A percentile compares a stretch with the other conserved stretches of the same genome.
These are phyloP conservation scores for Chaetomium cochliodes DNA, from an alignment of 495 filamentous ascomycete genomes.

Conservation along the genomic window DNA sequence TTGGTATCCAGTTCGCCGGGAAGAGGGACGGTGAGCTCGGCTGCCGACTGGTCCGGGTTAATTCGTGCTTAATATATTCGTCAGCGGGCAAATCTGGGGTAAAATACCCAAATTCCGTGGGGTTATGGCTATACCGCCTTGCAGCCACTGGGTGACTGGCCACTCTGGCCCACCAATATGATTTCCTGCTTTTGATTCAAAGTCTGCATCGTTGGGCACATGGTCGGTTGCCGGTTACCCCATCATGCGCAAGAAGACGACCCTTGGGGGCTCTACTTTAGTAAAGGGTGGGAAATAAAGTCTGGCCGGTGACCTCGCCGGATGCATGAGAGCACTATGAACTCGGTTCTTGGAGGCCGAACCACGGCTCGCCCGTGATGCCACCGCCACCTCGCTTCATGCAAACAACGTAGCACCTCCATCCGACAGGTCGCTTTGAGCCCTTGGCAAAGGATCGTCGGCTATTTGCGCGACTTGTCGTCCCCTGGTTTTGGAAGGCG, in stretches of 20 bases:
- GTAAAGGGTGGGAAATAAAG: too few relatives aligned
- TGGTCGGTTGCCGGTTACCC: background rate
- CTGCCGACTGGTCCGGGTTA: conserved; percentile 38
- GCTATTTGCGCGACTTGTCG: background rate
- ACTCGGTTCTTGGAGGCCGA: conserved; percentile 2
- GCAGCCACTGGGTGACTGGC: background rate
- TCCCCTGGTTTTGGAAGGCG: background rate
- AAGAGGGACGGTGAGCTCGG: conserved; percentile 23
- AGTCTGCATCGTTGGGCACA: conserved; percentile 6
- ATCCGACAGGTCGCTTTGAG: background rate
- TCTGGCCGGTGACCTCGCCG: background rate
- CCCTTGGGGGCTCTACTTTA: background rate
- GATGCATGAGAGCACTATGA: background rate
- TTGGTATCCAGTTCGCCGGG: conserved; percentile 30
- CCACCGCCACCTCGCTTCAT: background rate
- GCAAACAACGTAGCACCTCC: background rate
- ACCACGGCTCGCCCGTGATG: background rate
- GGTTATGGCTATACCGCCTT: background rate
- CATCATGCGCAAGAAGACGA: conserved; percentile 1
- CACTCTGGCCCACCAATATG: conserved; percentile 7
- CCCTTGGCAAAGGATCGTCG: background rate
- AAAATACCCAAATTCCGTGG: conserved; percentile 24
- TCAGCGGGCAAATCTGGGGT: conserved; percentile 36
- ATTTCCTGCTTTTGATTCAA: conserved; percentile 2
- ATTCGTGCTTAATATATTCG: conserved; percentile 26